Evolutionary conservation across 2,329 filamentous ascomycete species (phyloP), one percentile per base, ranked within the genome.

Genomic region (Alternaria atra): DNA sequence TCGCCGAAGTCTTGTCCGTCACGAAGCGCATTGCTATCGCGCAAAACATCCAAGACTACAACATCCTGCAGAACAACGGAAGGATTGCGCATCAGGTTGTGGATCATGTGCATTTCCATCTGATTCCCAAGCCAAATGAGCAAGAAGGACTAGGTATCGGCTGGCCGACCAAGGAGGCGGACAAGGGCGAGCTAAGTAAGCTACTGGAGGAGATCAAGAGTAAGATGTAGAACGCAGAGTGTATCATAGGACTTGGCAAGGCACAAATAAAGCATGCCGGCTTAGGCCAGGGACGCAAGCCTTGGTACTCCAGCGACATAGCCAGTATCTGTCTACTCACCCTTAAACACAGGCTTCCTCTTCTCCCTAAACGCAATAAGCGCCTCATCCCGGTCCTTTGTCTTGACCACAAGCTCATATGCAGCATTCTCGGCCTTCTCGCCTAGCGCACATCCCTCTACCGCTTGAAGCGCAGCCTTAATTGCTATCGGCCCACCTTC

Each of bases 51-150:
- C 83, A 84, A 52, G 87, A 98, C 79, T 99, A 93, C 85, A 99
- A 99, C 76, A 87, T 99, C 50, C 83, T 99, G 61, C 95, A 99
- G 83, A 99, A 99, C 83, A 99, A 99, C 75, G 95, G 95, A 53
- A 84, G 87, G 23, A 87, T 94, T 73, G 95, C 95, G 17, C 95
- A 99, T 80, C 95, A 98, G 82, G 84, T 91, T 66, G 94, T 99
- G 64, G 91, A 93, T 69, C 95, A 99, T 82, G 94, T 96, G 69
- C 94, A 97, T 79, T 94, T 99, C 80, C 95, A 99, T 77, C 90
- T 98, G 88, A 99, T 99, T 65, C 95, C 95, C 35, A 99, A 99
- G 85, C 94, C 95, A 52, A 96, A 92, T 73, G 83, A 89, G 72
- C 75, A 84, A 35, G 91, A 98, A 78, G 95, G 95, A 6, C 83